A percentile compares a stretch with the other conserved stretches of the same genome.
These are phyloP conservation scores for Orychophragmus violaceus DNA, from an alignment of 345 rosid species.

Conservation along the genomic window DNA sequence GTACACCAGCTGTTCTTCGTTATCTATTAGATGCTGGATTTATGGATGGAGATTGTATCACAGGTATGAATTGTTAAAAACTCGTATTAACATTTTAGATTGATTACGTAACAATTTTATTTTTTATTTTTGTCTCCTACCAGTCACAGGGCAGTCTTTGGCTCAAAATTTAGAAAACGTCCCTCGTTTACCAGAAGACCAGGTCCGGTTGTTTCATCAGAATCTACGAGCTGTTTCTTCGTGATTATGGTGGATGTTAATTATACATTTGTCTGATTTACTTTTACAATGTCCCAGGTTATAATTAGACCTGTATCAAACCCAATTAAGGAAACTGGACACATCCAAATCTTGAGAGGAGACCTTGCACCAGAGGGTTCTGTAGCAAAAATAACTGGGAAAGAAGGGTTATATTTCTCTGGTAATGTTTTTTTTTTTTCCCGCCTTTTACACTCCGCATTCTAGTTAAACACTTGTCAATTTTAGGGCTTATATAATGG, in stretches of 20 bases:
- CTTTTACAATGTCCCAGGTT: constrained; percentile 41
- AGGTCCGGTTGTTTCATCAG: constrained; percentile 40
- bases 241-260: constrained; percentile 2
- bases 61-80: constrained; percentile 42
- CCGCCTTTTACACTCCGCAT: not conserved
- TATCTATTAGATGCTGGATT: constrained; percentile 60
- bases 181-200: constrained; percentile 68
- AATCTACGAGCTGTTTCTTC: not conserved
- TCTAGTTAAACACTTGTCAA: not conserved
- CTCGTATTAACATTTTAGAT: not conserved
- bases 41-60: constrained; percentile 67
- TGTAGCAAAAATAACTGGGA: constrained; percentile 98
- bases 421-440: constrained; percentile 38
- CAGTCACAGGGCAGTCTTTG: constrained; percentile 92
- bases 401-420: constrained; percentile 91
- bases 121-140: constrained; percentile 5
- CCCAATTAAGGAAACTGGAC: constrained; percentile 95
- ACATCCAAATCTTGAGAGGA: constrained; percentile 81
- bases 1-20: constrained; percentile 75
- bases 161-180: constrained; percentile 68
- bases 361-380: constrained; percentile 98
- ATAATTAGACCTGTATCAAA: constrained; percentile 65
- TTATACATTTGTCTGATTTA: not conserved
- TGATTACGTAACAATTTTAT: not conserved
- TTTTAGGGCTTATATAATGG: not conserved